Base-by-base conservation (phyloP, 1,139 yeast genomes). In the Geotrichum cucujoidarum region DNA sequence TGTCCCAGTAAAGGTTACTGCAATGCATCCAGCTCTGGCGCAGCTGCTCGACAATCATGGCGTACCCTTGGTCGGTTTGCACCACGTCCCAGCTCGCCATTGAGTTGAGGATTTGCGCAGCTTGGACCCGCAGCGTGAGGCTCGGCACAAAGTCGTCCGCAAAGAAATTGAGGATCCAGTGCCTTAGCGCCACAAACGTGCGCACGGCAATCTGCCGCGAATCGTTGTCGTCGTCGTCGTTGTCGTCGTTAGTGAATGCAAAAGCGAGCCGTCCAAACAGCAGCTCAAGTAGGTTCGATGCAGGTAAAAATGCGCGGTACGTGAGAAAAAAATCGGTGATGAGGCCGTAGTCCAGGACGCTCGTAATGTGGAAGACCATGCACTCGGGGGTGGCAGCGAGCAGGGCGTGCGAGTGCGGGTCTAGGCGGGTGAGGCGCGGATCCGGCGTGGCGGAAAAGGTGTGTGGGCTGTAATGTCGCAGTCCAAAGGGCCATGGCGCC, bases 271-370 rank as follows among this genome's bases (percentile, higher is more conserved):
- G 71, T 33, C 81, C 73, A 34, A 83, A 62, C 38, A 90, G 67
- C 40, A 83, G 66, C 53, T 76, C 75, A 65, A 88, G 70, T 14
- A 90, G 73, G 16, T 77, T 75, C 24, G 70, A 64, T 14, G 83
- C 67, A 30, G 78, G 69, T 40, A 83, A 69, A 61, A 86, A 89
- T 52, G 81, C 74, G 49, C 97, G 73, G 66, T 80, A 90, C 1
- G 95, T 82, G 41, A 90, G 73, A 63, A 90, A 87, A 64, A 92
- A 89, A 66, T 90, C 97, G 47, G 92, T 78, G 48, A 87, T 70
- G 42, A 85, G 73, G 53, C 80, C 78, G 62, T 92, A 90, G 63
- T 88, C 94, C 25, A 89, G 78, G 6, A 82, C 75, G 7, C 92
- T 80, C 1, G 97, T 85, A 49, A 90, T 66, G 54, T 84, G 82